Evolutionary conservation across 2,329 filamentous ascomycete species (phyloP).

Genomic region (Fusarium virguliforme): DNA sequence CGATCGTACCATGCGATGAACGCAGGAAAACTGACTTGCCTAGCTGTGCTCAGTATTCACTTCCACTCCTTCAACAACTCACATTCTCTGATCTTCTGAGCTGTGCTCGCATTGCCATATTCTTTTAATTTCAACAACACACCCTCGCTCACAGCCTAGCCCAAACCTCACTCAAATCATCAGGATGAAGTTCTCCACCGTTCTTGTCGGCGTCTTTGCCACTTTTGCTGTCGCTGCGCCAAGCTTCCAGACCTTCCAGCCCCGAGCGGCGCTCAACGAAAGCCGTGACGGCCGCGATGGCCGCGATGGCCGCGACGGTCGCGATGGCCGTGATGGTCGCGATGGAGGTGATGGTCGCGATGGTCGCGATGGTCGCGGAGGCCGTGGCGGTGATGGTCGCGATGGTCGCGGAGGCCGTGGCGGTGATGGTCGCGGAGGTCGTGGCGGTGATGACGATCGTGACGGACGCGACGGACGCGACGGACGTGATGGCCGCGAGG

Average conservation of each 20-base stretch:
- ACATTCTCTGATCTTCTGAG: slow-evolving; percentile 33
- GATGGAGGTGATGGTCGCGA: slow-evolving; percentile 51
- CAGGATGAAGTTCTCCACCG: slow-evolving; percentile 67
- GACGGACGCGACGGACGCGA: slow-evolving; percentile 31
- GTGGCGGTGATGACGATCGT: not conserved
- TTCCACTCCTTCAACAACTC: slow-evolving; percentile 36
- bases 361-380: slow-evolving; percentile 38
- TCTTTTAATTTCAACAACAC: slow-evolving; percentile 30
- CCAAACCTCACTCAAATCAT: slow-evolving; percentile 27
- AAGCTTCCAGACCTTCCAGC: slow-evolving; percentile 50
- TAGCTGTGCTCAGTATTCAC: slow-evolving; percentile 43
- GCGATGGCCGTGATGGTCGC: slow-evolving; percentile 12
- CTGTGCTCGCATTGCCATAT: slow-evolving; percentile 43
- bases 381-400: too few relatives aligned
- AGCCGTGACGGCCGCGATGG: slow-evolving; percentile 16
- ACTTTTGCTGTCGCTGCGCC: slow-evolving; percentile 64
- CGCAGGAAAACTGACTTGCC: not conserved
- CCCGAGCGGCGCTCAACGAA: slow-evolving; percentile 29
- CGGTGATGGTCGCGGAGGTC: too few relatives aligned
- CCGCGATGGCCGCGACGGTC: not conserved
- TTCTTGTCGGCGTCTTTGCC: slow-evolving; percentile 64
- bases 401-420: too few relatives aligned
- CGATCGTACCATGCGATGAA: not conserved
- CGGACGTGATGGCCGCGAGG: slow-evolving; percentile 49
- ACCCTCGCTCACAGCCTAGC: slow-evolving; percentile 11